Evolutionary conservation across 768 basidiomycete species (phyloP).

Genomic region (Serendipita vermifera): DNA sequence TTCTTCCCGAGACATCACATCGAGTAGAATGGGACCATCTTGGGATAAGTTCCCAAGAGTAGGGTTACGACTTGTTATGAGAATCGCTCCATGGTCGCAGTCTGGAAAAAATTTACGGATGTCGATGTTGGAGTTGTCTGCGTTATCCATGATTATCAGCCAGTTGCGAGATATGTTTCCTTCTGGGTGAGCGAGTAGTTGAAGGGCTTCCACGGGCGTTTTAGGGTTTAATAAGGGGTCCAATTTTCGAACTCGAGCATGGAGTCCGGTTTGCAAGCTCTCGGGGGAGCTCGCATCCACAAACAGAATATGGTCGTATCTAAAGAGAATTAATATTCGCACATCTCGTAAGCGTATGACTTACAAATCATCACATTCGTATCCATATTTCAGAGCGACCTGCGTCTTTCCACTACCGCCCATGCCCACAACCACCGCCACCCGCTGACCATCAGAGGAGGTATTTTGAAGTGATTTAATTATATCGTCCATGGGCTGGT

Average conservation of each 20-base stretch:
- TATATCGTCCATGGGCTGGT: not conserved
- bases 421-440: not conserved
- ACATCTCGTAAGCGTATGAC: not conserved
- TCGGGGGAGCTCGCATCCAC: not conserved
- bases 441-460: not conserved
- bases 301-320: not conserved
- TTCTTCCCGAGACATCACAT: not conserved
- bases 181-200: not conserved
- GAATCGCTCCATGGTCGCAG: not conserved
- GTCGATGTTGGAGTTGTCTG: not conserved
- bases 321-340: not conserved
- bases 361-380: not conserved
- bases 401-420: not conserved
- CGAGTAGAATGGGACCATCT: not conserved
- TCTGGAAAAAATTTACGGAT: not conserved
- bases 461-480: not conserved
- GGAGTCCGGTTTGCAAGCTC: not conserved
- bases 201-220: not conserved
- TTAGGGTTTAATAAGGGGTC: not conserved
- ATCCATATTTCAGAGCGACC: not conserved
- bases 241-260: not conserved
- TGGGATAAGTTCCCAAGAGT: not conserved
- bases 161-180: not conserved
- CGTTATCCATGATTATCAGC: constrained; percentile 3
- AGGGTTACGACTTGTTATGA: not conserved